Evolutionary conservation across 2,329 filamentous ascomycete species (phyloP), one percentile per base, ranked within the genome.

Genomic region (Paecilomyces niveus): DNA sequence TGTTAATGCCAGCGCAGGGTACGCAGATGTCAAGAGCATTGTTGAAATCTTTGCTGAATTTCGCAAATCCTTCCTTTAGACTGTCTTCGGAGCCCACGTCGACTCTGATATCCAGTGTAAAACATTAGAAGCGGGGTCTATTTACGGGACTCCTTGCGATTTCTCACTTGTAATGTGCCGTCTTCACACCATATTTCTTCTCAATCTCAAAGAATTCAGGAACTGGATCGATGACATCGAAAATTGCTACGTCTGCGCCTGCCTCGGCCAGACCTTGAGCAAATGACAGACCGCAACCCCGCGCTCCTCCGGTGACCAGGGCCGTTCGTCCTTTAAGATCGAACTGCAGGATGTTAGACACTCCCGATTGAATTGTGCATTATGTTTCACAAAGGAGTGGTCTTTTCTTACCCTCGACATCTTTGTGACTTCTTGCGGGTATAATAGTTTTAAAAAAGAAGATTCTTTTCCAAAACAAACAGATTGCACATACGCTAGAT

Each of bases 321-420:
- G 74, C 77, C 3, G 74, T 79, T 29, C 79, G 77, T 18, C 78
- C 79, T 60, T 77, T 73, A 3, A 83, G 67, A 0, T 78, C 80
- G 61, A 83, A 81, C 78, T 80, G 49, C 9, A 52, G 9, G 18
- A 7, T 24, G 21, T 29, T 9, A 29, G 21, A 52, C 50, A 24
- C 11, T 10, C 22, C 13, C 50, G 13, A 7, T 18, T 5, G 18
- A 3, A 33, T 9, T 9, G 32, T 33, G 32, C 32, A 33, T 3
- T 6, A 15, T 39, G 15, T n/a, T 7, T 39, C 35, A 39, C 35
- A n/a, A 39, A n/a, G 13, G 5, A 18, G 22, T 26, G 49, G 3
- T 24, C 6, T 24, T 26, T 26, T 13, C 50, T 52, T 52, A 52
- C 50, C 13, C 50, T 52, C 4, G 50, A 52, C 50, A 52, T 52